Evolutionary conservation across 2,329 filamentous ascomycete genomes (phyloP).

Genomic region (Aspergillus costaricaensis): DNA sequence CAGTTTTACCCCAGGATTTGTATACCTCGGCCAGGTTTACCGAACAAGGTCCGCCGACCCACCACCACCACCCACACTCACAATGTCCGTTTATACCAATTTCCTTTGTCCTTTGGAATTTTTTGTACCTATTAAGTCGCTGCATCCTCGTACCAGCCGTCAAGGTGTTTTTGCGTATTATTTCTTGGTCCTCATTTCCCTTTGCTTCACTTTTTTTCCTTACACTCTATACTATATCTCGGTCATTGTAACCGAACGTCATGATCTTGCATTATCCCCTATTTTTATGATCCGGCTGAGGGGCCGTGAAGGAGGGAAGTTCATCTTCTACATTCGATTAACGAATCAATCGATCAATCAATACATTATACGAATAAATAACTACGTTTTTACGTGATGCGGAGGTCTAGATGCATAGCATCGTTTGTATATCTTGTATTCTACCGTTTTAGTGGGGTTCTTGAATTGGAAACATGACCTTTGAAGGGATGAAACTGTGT

Average conservation of each 20-base stretch:
- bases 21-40: not conserved
- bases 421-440: too few species aligned
- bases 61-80: not conserved
- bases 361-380: not conserved
- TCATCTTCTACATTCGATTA: not conserved
- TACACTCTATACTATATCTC: not conserved
- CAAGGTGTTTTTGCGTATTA: not conserved
- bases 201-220: not conserved
- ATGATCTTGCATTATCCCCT: not conserved
- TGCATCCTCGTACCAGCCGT: constrained; percentile 1
- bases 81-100: constrained; percentile 8
- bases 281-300: not conserved
- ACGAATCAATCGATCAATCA: not conserved
- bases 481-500: too few species aligned
- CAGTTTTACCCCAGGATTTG: constrained; percentile 17
- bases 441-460: too few species aligned
- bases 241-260: not conserved
- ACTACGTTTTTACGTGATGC: too few species aligned
- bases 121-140: constrained; percentile 1
- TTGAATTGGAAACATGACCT: too few species aligned
- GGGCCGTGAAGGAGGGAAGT: not conserved
- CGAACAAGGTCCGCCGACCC: not conserved
- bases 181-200: not conserved
- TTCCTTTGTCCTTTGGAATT: constrained; percentile 9
- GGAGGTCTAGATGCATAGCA: too few species aligned